Evolutionary conservation across 1,284 basidiomycete genomes (phyloP), one percentile per base, ranked within the genome.

Genomic region (Ustilago esculenta): DNA sequence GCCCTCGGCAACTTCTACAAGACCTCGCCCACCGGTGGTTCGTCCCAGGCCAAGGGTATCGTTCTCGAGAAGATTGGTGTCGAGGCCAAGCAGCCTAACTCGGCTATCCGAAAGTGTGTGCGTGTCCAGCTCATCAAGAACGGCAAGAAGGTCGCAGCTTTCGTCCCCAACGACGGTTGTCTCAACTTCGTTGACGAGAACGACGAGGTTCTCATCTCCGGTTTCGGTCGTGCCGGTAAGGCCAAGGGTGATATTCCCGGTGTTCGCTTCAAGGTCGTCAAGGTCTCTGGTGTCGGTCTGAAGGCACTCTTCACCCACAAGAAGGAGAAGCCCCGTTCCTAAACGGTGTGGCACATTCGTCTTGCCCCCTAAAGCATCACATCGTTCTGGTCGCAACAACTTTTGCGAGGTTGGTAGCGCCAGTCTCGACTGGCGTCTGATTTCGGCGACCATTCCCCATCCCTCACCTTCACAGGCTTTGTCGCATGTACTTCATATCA

Each of bases 101-200:
- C 96, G 83, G 96, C 96, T 84, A 98, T 98, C 85, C 93, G 96
- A 85, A 99, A 99, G 86, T 98, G 96, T 87, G 96, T 99, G 77
- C 92, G 96, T 87, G 96, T 98, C 69, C 96, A 99, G 84, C 88
- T 99, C 81, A 98, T 99, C 86, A 98, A 99, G 89, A 99, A 99
- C 87, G 96, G 96, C 82, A 98, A 98, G 91, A 98, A 98, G 86
- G 58, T 74, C 35, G 73, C 67, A 27, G 74, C 72, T 63, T 82
- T 75, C 73, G 77, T 79, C 23, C 76, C 80, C 66, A 98, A 98
- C 85, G 96, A 98, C 84, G 96, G 96, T 88, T 97, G 94, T 87
- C 86, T 98, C 78, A 97, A 97, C 90, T 96, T 95, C 83, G 75
- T 81, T 51, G 77, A 80, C 58, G 95, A 98, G 89, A 97, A 98